Evolutionary conservation across 371 early-diverging fungal species (phyloP), one percentile per base, ranked within the genome.

Genomic region (Dipsacomyces acuminosporus): DNA sequence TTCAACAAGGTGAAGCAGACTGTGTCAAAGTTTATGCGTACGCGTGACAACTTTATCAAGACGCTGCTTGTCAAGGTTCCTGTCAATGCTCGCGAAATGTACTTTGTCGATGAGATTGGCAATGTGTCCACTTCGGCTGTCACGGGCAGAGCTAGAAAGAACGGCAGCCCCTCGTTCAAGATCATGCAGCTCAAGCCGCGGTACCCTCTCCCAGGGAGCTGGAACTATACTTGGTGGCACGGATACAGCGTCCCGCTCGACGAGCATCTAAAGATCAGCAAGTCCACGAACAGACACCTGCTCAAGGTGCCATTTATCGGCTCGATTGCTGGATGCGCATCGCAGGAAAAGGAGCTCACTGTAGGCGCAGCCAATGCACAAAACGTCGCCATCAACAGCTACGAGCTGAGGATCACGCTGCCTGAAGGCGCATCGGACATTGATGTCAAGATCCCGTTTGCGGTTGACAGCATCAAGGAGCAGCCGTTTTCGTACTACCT

Each of bases 171-270:
- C n/a, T 53, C 78, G 43, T 76, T 88, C 67, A 67, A 82, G 15
- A 59, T 86, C 2, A 72, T 98, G 57, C 78, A 85, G 35, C 73
- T 96, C 18, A 62, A 65, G 25, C 96, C 97, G 20, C 84, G 97
- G 21, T 97, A 86, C 74, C 96, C 97, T 19, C 48, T 98, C 2
- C 90, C 84, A 73, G 98, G 98, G 58, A 94, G 94, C 15, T 96
- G 97, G 97, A 85, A 84, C 51, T 95, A 93, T 61, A 86, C 88
- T 13, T 98, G 90, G 89, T 86, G 84, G 66, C 87, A 90, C 56
- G 95, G 96, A 1, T 98, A 90, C 78, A 85, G 89, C 51, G 81
- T 85, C 20, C 84, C 86, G 33, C 61, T 89, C 35, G 42, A 52
- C 20, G 51, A 62, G 11, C 83, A 81, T 56, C 65, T 86, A 26